Evolutionary conservation across 1,139 yeast genomes (phyloP).

Genomic region (Debaryomyces psychrophilus): DNA sequence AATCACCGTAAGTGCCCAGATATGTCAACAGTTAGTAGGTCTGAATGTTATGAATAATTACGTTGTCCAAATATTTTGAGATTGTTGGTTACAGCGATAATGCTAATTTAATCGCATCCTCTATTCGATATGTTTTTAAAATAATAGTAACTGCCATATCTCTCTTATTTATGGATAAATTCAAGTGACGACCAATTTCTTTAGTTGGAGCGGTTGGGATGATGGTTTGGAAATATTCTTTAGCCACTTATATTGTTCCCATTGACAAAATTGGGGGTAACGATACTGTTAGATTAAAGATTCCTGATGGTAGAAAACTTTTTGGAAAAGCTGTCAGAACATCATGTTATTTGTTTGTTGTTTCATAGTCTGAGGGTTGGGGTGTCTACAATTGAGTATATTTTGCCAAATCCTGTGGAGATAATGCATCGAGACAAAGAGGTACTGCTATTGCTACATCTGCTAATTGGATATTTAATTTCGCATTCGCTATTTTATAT

Average conservation of each 20-base stretch:
- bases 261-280: slow-evolving; percentile 33
- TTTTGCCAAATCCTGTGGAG: slow-evolving; percentile 53
- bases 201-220: slow-evolving; percentile 45
- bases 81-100: slow-evolving; percentile 38
- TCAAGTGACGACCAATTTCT: slow-evolving; percentile 57
- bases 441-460: slow-evolving; percentile 52
- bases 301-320: slow-evolving; percentile 33
- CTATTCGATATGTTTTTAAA: slow-evolving; percentile 42
- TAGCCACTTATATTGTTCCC: slow-evolving; percentile 47
- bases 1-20: slow-evolving; percentile 36
- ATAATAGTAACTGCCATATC: slow-evolving; percentile 45
- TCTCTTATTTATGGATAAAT: slow-evolving; percentile 48
- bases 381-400: slow-evolving; percentile 57
- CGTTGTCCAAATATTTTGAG: slow-evolving; percentile 34
- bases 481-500: slow-evolving; percentile 50
- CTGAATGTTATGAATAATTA: slow-evolving; percentile 44
- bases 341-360: slow-evolving; percentile 52
- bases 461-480: slow-evolving; percentile 51
- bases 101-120: slow-evolving; percentile 29
- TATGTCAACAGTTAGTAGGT: slow-evolving; percentile 44
- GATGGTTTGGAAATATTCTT: slow-evolving; percentile 47
- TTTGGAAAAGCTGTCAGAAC: slow-evolving; percentile 56
- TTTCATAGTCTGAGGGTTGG: slow-evolving; percentile 54
- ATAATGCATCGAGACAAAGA: slow-evolving; percentile 52
- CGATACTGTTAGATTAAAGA: slow-evolving; percentile 41